Conservation (phyloP, 352 stramenopile species). For the Globisporangium solare region DNA sequence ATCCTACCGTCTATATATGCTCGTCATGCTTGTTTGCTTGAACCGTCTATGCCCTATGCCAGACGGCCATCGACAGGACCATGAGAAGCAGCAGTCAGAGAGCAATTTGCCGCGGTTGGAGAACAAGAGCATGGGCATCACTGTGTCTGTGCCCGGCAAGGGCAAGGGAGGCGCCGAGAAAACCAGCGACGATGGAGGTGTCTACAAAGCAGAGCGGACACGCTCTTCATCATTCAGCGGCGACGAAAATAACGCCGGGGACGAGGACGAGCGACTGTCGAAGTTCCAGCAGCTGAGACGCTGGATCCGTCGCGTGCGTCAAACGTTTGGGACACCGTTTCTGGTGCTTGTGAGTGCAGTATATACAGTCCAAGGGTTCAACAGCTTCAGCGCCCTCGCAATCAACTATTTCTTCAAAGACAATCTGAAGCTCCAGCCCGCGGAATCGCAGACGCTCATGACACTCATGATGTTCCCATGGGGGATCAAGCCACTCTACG, state of each 20-base stretch:
- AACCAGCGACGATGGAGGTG: slow-evolving; percentile 5
- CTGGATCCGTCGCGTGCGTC: slow-evolving; percentile 43
- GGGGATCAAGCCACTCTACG: slow-evolving; percentile 96
- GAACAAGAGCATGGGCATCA: slow-evolving; percentile 15
- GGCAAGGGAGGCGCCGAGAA: slow-evolving; percentile 1
- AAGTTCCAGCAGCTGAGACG: slow-evolving; percentile 33
- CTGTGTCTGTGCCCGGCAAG: neutral
- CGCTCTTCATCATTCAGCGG: slow-evolving; percentile 6
- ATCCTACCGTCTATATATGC: neutral
- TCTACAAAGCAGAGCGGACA: slow-evolving; percentile 10
- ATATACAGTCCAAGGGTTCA: slow-evolving; percentile 94
- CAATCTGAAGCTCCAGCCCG: slow-evolving; percentile 91
- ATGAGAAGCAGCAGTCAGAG: slow-evolving; percentile 12
- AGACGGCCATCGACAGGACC: slow-evolving; percentile 6
- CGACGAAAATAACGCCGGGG: slow-evolving; percentile 10
- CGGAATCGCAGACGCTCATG: slow-evolving; percentile 90
- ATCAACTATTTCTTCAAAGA: slow-evolving; percentile 98
- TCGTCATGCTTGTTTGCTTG: neutral
- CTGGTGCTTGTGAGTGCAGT: slow-evolving; percentile 73
- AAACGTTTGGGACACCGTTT: slow-evolving; percentile 73
- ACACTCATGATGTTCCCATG: slow-evolving; percentile 94
- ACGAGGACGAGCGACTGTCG: slow-evolving; percentile 15
- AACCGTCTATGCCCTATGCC: neutral
- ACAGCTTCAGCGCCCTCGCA: slow-evolving; percentile 89
- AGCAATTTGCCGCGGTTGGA: slow-evolving; percentile 2